Conservation (phyloP, 2,329 filamentous ascomycete genomes). For the Fusarium xylarioides region DNA sequence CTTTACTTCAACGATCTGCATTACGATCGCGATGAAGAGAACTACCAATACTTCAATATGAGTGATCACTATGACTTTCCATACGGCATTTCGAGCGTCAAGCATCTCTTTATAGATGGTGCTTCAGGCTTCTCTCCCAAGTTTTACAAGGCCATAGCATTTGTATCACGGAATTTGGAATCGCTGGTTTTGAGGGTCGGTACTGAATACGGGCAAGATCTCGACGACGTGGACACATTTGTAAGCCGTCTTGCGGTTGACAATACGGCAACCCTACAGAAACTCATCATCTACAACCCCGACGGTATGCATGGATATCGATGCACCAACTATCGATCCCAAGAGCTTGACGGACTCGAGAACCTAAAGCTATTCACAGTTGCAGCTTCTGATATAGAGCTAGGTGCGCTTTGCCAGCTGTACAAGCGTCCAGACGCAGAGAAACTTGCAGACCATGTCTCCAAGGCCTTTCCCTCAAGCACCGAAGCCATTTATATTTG, state of each 20-base stretch:
- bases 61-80: neutral
- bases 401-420: too few species aligned
- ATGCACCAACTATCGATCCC: too few species aligned
- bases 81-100: neutral
- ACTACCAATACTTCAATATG: neutral
- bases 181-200: neutral
- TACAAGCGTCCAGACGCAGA: too few species aligned
- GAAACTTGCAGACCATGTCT: too few species aligned
- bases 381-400: too few species aligned
- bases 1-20: conserved; percentile 8
- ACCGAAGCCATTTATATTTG: conserved; percentile 19
- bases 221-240: neutral
- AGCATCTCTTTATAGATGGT: conserved; percentile 14
- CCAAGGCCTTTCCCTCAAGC: neutral
- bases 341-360: too few species aligned
- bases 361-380: too few species aligned
- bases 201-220: fast-evolving
- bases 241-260: too few species aligned
- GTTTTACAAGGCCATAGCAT: fast-evolving
- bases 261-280: too few species aligned
- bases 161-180: neutral
- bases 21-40: neutral
- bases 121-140: fast-evolving
- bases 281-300: too few species aligned
- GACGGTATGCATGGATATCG: too few species aligned